A percentile compares a stretch with the other conserved stretches of the same genome.
Conservation (phyloP, 306 rosid genomes). For the Cucumis sativus region DNA sequence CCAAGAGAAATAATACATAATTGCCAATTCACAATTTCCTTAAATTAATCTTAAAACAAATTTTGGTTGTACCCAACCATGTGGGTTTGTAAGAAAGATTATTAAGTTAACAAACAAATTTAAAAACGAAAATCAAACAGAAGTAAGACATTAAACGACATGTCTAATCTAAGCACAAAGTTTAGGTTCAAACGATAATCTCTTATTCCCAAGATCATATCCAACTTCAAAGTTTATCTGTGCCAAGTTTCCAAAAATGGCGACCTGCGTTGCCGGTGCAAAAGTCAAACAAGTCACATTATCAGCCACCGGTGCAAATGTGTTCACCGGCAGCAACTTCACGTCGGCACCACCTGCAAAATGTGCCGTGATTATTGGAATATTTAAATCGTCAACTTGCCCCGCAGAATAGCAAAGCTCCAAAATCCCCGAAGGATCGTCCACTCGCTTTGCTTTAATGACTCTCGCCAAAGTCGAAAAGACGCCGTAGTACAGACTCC, state of each 20-base stretch:
- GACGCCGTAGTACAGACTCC: slow-evolving; percentile 1
- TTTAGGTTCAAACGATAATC: slow-evolving; percentile 26
- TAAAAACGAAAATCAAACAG: too few species aligned
- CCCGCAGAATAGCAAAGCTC: slow-evolving; percentile 23
- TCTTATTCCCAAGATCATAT: slow-evolving; percentile 22
- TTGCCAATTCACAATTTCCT: too few species aligned
- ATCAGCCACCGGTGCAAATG: slow-evolving; percentile 17
- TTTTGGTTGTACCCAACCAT: background rate
- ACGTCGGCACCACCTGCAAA: slow-evolving; percentile 38
- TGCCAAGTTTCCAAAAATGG: slow-evolving; percentile 45
- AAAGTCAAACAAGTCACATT: slow-evolving; percentile 30
- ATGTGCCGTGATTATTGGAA: slow-evolving; percentile 31
- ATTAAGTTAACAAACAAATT: background rate
- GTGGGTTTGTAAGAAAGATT: background rate
- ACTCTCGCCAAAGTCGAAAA: slow-evolving; percentile 13
- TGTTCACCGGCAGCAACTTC: slow-evolving; percentile 19
- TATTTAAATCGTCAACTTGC: background rate
- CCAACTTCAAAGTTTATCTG: slow-evolving; percentile 34
- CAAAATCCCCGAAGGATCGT: slow-evolving; percentile 19
- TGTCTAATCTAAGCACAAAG: slow-evolving; percentile 16
- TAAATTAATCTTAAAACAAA: too few species aligned
- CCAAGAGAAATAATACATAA: too few species aligned
- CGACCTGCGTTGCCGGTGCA: background rate
- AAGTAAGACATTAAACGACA: background rate
- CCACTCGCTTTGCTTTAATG: slow-evolving; percentile 12